Evolutionary conservation across 176 grass and related monocot species (phyloP), one percentile per base, ranked within the genome.

Genomic region (Dactylis glomerata): DNA sequence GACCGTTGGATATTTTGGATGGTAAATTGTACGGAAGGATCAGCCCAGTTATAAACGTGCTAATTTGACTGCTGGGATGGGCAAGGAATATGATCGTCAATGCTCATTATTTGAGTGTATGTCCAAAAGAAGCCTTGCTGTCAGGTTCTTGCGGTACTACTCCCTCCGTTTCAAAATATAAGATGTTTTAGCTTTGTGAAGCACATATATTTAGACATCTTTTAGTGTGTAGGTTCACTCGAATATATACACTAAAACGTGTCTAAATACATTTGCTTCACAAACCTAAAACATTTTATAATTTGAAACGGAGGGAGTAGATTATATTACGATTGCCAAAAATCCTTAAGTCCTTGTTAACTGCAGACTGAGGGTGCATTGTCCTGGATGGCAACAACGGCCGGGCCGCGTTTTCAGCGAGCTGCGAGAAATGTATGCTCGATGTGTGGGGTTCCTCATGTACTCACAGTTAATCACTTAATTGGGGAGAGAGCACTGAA

Each of bases 401-500:
- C 10, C 4, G 24, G 51, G 56, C 4, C 3, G 23, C 23, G 23
- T 26, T 27, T 5, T 61, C 3, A 15, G n/a, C 10, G 12, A 62
- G 26, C 26, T 62, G 26, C 30, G 61, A 65, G 5, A 33, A 65
- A 49, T 73, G 42, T 26, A 31, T 46, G 40, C 3, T 27, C 23
- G n/a, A 9, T 72, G 68, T 28, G 68, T 45, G 27, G 23, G 8
- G 3, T 44, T 44, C 36, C 6, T 72, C 17, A n/a, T 44, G 80
- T 34, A 56, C 10, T 28, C 36, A 57, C 81, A 24, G 61, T 82
- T 81, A 30, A 59, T 76, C 81, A 24, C 49, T 82, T 81, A 30
- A 59, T 76, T 69, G 49, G 13, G 34, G 61, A 28, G 22, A 76
- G 69, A 77, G 38, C 19, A 47, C 28, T 24, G 79, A 59, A 82